phyloP scores from a whole-genome alignment of 345 rosid species.

The Theobroma cacao region DNA sequence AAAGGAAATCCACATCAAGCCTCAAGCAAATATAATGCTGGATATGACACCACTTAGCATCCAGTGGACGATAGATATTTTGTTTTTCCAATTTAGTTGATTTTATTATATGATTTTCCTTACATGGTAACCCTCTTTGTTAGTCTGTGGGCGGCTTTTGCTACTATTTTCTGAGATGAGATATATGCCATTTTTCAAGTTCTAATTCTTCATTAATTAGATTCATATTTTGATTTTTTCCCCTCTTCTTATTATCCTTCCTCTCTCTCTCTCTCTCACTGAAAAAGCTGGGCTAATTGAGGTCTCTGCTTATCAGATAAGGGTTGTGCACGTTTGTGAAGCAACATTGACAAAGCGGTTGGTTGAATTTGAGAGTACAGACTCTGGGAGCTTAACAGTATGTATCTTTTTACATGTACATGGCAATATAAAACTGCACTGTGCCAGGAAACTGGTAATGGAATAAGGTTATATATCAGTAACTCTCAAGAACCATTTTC shows the following conservation, averaged over 20 bases:
- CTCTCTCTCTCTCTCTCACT: neutral
- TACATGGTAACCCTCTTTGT: neutral
- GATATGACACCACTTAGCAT: neutral
- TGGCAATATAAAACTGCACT: neutral
- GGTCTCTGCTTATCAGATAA: conserved; percentile 42
- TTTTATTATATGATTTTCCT: neutral
- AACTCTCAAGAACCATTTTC: neutral
- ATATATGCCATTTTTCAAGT: neutral
- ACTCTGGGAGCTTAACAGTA: conserved; percentile 85
- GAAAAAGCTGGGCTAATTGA: neutral
- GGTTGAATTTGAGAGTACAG: conserved; percentile 82
- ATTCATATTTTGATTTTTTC: neutral
- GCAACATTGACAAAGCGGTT: conserved; percentile 89
- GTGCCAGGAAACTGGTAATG: neutral
- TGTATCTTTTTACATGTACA: conserved; percentile 22
- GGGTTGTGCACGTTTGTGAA: conserved; percentile 85
- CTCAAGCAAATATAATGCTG: neutral
- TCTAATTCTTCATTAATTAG: conserved; percentile 2
- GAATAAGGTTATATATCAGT: neutral
- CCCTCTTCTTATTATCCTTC: neutral
- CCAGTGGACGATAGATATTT: neutral
- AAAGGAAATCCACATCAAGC: neutral
- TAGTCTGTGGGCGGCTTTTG: neutral
- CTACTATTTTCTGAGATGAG: neutral
- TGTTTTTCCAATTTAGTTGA: neutral